Percentiles rank a stretch among this genome's conserved stretches.
These are phyloP conservation scores for Whalleya microplaca DNA, from an alignment of 2,329 filamentous ascomycete genomes.

Conservation along the genomic window DNA sequence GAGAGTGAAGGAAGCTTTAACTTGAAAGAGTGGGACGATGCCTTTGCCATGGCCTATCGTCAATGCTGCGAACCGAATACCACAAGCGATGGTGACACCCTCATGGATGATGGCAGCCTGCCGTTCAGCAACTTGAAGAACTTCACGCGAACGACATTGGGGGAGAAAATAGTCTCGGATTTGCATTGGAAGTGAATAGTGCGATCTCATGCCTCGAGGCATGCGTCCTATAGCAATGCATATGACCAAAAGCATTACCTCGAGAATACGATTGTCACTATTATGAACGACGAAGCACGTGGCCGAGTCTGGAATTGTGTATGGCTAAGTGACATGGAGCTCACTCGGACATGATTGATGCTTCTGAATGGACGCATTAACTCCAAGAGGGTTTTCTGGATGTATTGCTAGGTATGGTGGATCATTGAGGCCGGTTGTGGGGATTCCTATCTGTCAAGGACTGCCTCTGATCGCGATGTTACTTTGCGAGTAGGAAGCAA, in stretches of 20 bases:
- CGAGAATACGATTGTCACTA: slow-evolving; percentile 13
- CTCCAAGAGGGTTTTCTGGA: slow-evolving; percentile 12
- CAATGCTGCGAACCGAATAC: slow-evolving; percentile 61
- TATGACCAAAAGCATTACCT: slow-evolving; percentile 5
- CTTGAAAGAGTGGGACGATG: slow-evolving; percentile 73
- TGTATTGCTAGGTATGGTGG: slow-evolving; percentile 21
- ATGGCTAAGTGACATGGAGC: not conserved
- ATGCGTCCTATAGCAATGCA: slow-evolving; percentile 1
- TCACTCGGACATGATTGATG: slow-evolving; percentile 17
- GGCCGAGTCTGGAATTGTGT: slow-evolving; percentile 10
- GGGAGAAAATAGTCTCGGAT: slow-evolving; percentile 44
- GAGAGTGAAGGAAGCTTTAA: slow-evolving; percentile 84
- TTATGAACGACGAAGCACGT: not conserved
- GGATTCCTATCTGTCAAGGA: slow-evolving; percentile 4
- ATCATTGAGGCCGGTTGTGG: slow-evolving; percentile 10
- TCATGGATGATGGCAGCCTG: slow-evolving; percentile 49
- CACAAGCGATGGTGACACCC: slow-evolving; percentile 45
- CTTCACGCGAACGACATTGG: slow-evolving; percentile 65
- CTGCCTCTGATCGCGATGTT: slow-evolving; percentile 12
- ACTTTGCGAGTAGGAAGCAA: slow-evolving; percentile 15
- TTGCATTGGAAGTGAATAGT: slow-evolving; percentile 60
- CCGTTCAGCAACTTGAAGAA: slow-evolving; percentile 56
- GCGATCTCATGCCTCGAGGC: not conserved
- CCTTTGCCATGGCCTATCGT: slow-evolving; percentile 65
- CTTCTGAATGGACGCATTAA: slow-evolving; percentile 14